These are phyloP conservation scores for Canariomyces notabilis DNA, from an alignment of 2,329 filamentous ascomycete species.

Conservation along the genomic window DNA sequence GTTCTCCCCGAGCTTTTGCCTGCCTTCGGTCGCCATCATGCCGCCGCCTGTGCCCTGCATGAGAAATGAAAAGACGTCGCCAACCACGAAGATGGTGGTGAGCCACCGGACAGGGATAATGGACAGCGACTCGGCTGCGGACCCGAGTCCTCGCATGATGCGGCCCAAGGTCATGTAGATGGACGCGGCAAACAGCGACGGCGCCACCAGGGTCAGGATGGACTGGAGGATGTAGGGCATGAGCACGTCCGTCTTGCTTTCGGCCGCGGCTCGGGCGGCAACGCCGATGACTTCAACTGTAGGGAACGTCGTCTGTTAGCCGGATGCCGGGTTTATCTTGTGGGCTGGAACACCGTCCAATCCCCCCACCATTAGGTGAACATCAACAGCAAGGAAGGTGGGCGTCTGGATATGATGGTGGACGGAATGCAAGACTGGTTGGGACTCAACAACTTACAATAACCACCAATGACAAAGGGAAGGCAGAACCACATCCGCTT, in stretches of 20 bases:
- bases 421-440: too few relatives aligned
- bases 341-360: too few relatives aligned
- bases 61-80: slow-evolving; percentile 28
- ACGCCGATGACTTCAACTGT: slow-evolving; percentile 37
- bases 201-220: slow-evolving; percentile 38
- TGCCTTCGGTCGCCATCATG: slow-evolving; percentile 24
- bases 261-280: slow-evolving; percentile 34
- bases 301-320: too few relatives aligned
- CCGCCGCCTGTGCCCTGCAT: slow-evolving; percentile 30
- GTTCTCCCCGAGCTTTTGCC: slow-evolving; percentile 35
- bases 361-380: too few relatives aligned
- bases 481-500: slow-evolving; percentile 45
- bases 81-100: slow-evolving; percentile 29
- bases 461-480: slow-evolving; percentile 40
- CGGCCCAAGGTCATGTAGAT: slow-evolving; percentile 43
- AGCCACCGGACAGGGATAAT: slow-evolving; percentile 26
- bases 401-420: too few relatives aligned
- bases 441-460: slow-evolving; percentile 44
- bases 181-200: slow-evolving; percentile 41
- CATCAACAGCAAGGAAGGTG: too few relatives aligned
- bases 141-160: slow-evolving; percentile 30
- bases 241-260: slow-evolving; percentile 32
- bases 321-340: too few relatives aligned
- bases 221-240: slow-evolving; percentile 38
- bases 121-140: slow-evolving; percentile 21